Percentiles rank a stretch among this genome's conserved stretches.
phyloP scores from a whole-genome alignment of 2,329 filamentous ascomycete species.

The Botryotinia narcissicola region DNA sequence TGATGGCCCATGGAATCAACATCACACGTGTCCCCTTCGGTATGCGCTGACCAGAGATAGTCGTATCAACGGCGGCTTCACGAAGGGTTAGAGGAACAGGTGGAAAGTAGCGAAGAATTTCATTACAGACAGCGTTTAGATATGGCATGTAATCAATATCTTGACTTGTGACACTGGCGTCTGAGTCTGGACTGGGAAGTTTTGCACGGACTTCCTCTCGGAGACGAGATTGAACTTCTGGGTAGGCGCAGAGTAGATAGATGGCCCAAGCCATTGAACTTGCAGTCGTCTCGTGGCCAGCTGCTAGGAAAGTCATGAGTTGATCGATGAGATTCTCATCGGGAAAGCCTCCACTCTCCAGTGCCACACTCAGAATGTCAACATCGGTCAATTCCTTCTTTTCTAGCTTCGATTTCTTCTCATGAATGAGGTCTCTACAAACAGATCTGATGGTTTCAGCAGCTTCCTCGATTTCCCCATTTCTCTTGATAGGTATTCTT shows the following conservation, averaged over 20 bases:
- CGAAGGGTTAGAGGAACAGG: conserved; percentile 72
- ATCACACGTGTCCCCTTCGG: conserved; percentile 70
- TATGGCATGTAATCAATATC: conserved; percentile 75
- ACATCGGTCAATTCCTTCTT: conserved; percentile 52
- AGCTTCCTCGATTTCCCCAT: conserved; percentile 59
- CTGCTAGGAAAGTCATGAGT: conserved; percentile 85
- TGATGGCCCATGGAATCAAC: conserved; percentile 64
- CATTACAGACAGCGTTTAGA: conserved; percentile 74
- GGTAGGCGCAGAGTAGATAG: conserved; percentile 66
- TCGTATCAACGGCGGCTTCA: conserved; percentile 61
- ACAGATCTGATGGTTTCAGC: conserved; percentile 59
- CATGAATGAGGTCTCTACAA: conserved; percentile 65
- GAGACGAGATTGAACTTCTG: conserved; percentile 62
- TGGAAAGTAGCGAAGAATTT: conserved; percentile 70
- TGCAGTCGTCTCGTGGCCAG: conserved; percentile 78
- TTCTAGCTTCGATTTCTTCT: conserved; percentile 62
- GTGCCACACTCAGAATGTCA: conserved; percentile 79
- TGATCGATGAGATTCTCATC: conserved; percentile 84
- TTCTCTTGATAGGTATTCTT: conserved; percentile 67
- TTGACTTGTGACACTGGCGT: conserved; percentile 47
- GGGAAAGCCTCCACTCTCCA: conserved; percentile 71
- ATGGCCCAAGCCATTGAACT: conserved; percentile 72
- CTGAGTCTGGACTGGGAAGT: conserved; percentile 50
- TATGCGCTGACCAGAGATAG: conserved; percentile 61
- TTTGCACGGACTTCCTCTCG: conserved; percentile 64